Evolutionary conservation across 768 basidiomycete genomes (phyloP), one percentile per base, ranked within the genome.

Genomic region (Boletellus ananas): DNA sequence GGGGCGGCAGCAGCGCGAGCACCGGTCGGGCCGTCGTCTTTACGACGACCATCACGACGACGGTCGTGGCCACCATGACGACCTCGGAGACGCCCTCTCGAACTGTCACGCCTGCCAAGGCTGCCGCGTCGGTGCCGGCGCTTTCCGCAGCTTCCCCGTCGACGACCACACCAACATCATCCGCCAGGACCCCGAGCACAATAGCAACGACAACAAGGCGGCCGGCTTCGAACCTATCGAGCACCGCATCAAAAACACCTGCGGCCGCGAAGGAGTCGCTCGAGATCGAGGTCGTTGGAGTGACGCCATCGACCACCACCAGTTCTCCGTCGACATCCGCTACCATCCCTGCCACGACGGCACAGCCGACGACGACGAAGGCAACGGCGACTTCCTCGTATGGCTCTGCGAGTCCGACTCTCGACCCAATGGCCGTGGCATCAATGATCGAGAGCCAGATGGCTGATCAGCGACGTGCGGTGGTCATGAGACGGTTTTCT

Each of bases 11-110:
- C 14, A 44, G 10, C 25, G 25, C 43, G 18, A 47, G 33, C 38
- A 17, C 5, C 1, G 34, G 46, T 5, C 50, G 46, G 20, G 45
- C 16, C 4, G 27, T 58, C 14, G 36, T 54, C 13, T 6, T 61
- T n/a, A 62, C 66, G 3, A 68, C 57, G 16, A 66, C 66, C 20
- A 36, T 64, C n/a, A 68, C 57, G 7, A 61, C 58, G 18, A 68
- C 64, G 17, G 43, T 66, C 13, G 27, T 56, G 3, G 20, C 52
- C 6, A 52, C 51, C 13, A 36, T 47, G 43, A 56, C 57, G 17
- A 21, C 47, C 6, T 50, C 55, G 1, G 42, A 18, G 14, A 25
- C 23, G 23, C 43, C 59, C 9, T 16, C 4, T 23, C 47, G 16
- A 34, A 42, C 46, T 1, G 37, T 16, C 33, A 44, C 61, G 4